Percentiles rank a stretch among this genome's conserved stretches.
Conservation (phyloP, 345 rosid species). For the Turritis glabra region DNA sequence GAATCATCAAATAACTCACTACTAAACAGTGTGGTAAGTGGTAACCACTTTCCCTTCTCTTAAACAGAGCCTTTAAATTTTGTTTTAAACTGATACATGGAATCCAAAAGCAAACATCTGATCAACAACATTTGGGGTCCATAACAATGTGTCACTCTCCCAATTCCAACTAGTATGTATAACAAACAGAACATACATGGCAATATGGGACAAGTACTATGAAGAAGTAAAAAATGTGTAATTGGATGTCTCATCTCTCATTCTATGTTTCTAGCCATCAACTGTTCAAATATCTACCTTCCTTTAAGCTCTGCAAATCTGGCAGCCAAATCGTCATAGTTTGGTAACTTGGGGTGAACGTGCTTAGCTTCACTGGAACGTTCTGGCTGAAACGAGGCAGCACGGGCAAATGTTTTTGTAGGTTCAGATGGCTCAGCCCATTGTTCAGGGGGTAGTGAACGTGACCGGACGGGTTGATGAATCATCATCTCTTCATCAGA, state of each 20-base stretch:
- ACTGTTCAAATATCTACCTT: slow-evolving; percentile 41
- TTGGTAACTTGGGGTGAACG: slow-evolving; percentile 95
- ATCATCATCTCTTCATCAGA: slow-evolving; percentile 40
- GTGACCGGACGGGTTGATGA: slow-evolving; percentile 57
- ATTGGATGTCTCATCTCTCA: slow-evolving; percentile 6
- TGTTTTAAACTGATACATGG: neutral
- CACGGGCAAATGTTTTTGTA: slow-evolving; percentile 56
- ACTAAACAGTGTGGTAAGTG: no score
- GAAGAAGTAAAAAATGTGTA: neutral
- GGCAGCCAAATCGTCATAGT: slow-evolving; percentile 93
- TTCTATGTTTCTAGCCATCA: slow-evolving; percentile 9
- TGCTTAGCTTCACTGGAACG: slow-evolving; percentile 63
- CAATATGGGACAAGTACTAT: neutral
- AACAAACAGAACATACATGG: slow-evolving; percentile 3
- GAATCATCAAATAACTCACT: neutral
- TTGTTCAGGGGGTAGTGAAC: slow-evolving; percentile 70
- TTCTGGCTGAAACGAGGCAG: slow-evolving; percentile 78
- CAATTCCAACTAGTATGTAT: slow-evolving; percentile 10
- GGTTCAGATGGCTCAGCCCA: slow-evolving; percentile 44
- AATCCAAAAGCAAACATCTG: slow-evolving; percentile 3
- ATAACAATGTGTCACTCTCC: slow-evolving; percentile 30
- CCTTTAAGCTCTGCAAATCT: slow-evolving; percentile 84
- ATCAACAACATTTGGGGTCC: slow-evolving; percentile 8
- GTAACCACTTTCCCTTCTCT: no score
- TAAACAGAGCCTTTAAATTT: neutral